Conservation (phyloP, 2,329 filamentous ascomycete species). For the Drechslerella dactyloides region DNA sequence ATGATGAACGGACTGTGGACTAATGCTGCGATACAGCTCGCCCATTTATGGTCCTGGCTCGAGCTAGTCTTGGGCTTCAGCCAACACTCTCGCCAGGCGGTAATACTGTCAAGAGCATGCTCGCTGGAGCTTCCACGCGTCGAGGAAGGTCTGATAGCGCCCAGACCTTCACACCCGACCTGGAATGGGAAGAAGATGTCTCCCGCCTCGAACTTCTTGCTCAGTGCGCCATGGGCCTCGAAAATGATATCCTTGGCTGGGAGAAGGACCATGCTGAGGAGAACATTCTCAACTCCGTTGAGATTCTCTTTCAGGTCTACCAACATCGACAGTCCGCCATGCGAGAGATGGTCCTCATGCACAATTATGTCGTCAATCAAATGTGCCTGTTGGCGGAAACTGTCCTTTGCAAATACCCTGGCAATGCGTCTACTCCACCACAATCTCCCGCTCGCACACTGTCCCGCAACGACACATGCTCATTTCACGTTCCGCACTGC, state of each 20-base stretch:
- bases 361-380: constrained; percentile 46
- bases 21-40: constrained; percentile 49
- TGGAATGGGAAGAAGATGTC: constrained; percentile 51
- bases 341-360: constrained; percentile 45
- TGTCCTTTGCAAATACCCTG: constrained; percentile 27
- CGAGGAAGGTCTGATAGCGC: constrained; percentile 45
- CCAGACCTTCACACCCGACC: constrained; percentile 36
- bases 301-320: constrained; percentile 50
- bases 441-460: constrained; percentile 26
- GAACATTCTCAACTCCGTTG: constrained; percentile 53
- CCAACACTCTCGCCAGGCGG: constrained; percentile 51
- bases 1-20: constrained; percentile 1
- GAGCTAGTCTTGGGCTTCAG: constrained; percentile 53
- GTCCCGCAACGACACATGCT: constrained; percentile 24
- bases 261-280: constrained; percentile 52
- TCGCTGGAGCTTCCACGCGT: constrained; percentile 7
- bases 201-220: constrained; percentile 52
- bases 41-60: constrained; percentile 55
- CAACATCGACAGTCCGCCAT: constrained; percentile 44
- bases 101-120: constrained; percentile 46
- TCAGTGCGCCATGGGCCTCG: constrained; percentile 53
- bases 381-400: constrained; percentile 35
- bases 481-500: constrained; percentile 19
- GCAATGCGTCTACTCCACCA: neutral
- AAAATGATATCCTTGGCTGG: constrained; percentile 55